Conservation (phyloP, 2,329 filamentous ascomycete species). For the Fusarium papillatum region DNA sequence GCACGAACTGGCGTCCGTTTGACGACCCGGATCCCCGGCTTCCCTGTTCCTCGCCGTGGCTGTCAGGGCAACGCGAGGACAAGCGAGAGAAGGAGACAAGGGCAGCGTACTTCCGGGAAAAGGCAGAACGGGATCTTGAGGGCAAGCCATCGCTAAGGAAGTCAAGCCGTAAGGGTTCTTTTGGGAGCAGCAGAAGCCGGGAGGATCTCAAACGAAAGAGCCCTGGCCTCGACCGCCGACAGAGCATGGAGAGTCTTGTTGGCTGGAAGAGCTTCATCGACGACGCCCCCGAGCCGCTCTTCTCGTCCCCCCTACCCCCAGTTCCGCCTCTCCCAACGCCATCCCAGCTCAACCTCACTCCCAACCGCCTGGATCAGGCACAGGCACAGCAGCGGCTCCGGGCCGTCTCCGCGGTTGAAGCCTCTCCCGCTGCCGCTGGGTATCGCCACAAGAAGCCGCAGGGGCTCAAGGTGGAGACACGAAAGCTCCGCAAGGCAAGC, state of each 20-base stretch:
- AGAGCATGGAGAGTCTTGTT: constrained; percentile 42
- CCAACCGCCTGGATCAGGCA: constrained; percentile 18
- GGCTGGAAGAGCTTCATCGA: constrained; percentile 41
- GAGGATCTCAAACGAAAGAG: constrained; percentile 19
- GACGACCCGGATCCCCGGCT: constrained; percentile 32
- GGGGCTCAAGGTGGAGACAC: constrained; percentile 42
- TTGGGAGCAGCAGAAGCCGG: constrained; percentile 22
- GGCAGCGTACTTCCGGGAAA: constrained; percentile 39
- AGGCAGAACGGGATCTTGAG: constrained; percentile 29
- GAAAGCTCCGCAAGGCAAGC: constrained; percentile 37
- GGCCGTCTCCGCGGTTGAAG: constrained; percentile 7
- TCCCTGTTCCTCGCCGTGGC: constrained; percentile 41
- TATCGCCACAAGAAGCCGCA: constrained; percentile 44
- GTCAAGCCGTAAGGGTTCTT: constrained; percentile 16
- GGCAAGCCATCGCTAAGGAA: constrained; percentile 14
- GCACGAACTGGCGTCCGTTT: constrained; percentile 44
- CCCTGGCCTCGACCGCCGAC: constrained; percentile 5
- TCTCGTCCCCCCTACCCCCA: constrained; percentile 41
- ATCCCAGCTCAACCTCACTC: constrained; percentile 30
- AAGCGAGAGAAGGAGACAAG: constrained; percentile 35
- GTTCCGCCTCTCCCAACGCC: constrained; percentile 42
- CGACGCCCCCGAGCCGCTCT: constrained; percentile 39
- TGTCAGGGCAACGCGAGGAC: constrained; percentile 33
- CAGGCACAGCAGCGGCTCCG: constrained; percentile 12
- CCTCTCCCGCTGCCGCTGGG: background rate